Conservation (phyloP, 495 filamentous ascomycete species). For the Hypomontagnella submonticulosa region DNA sequence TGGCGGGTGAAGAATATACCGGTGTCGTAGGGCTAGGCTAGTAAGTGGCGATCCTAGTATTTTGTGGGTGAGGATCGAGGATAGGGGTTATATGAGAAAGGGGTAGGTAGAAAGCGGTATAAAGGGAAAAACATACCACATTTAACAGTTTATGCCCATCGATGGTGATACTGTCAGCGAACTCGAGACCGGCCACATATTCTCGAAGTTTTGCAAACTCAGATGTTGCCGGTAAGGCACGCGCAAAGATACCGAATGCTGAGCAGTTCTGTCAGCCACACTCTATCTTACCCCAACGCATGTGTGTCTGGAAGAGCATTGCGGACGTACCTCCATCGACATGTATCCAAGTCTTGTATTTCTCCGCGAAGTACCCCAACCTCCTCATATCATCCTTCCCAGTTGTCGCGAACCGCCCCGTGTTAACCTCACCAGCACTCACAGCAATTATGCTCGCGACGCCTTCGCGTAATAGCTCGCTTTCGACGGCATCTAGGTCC, state of each 20-base stretch:
- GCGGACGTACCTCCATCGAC: slow-evolving; percentile 69
- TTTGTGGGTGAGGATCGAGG: slow-evolving; percentile 1
- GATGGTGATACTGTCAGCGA: slow-evolving; percentile 86
- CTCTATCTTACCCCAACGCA: not conserved
- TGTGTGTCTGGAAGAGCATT: not conserved
- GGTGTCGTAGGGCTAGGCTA: slow-evolving; percentile 80
- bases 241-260: slow-evolving; percentile 86
- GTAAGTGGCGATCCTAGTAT: not conserved
- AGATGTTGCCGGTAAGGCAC: slow-evolving; percentile 67
- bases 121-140: slow-evolving; percentile 64
- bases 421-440: slow-evolving; percentile 91
- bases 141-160: slow-evolving; percentile 96
- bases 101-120: not conserved
- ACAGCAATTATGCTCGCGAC: slow-evolving; percentile 79
- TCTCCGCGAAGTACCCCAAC: slow-evolving; percentile 75
- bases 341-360: slow-evolving; percentile 86
- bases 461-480: slow-evolving; percentile 58
- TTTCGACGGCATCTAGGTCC: slow-evolving; percentile 68
- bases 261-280: not conserved
- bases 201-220: slow-evolving; percentile 68
- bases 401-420: slow-evolving; percentile 79
- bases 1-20: slow-evolving; percentile 86
- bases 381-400: slow-evolving; percentile 67
- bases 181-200: slow-evolving; percentile 74
- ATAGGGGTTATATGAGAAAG: not conserved